These are phyloP conservation scores for Pestalotiopsis sp. DNA, from an alignment of 2,329 filamentous ascomycete genomes.

Conservation along the genomic window DNA sequence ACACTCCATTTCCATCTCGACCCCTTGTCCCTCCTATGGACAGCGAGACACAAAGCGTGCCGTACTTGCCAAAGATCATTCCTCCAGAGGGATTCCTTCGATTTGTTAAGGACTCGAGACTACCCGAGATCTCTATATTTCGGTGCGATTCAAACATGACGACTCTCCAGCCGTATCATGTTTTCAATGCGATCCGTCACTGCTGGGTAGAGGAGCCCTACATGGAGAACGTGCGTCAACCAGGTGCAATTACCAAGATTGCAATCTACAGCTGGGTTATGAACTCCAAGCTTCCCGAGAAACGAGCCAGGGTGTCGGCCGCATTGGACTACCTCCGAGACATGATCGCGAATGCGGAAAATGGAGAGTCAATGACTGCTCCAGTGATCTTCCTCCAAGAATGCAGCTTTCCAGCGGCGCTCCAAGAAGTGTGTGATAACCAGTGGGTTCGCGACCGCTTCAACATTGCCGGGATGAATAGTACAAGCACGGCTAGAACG, in stretches of 20 bases:
- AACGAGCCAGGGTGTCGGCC: constrained; percentile 25
- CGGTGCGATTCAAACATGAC: constrained; percentile 29
- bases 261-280: constrained; percentile 34
- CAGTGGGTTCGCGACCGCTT: constrained; percentile 49
- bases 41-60: too few species aligned
- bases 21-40: too few species aligned
- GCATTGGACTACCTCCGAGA: constrained; percentile 26
- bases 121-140: constrained; percentile 17
- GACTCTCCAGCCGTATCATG: constrained; percentile 25
- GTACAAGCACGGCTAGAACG: constrained; percentile 41
- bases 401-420: constrained; percentile 43
- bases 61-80: too few species aligned
- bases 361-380: constrained; percentile 24
- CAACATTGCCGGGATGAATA: constrained; percentile 46
- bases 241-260: constrained; percentile 20
- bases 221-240: background rate
- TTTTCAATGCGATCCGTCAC: constrained; percentile 20
- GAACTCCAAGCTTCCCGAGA: constrained; percentile 33
- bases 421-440: constrained; percentile 41
- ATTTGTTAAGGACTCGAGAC: constrained; percentile 10
- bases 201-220: constrained; percentile 19
- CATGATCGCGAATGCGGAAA: constrained; percentile 6
- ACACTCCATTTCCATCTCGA: too few species aligned
- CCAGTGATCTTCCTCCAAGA: constrained; percentile 53
- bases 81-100: too few species aligned